Base-by-base conservation (phyloP, 441 rosid genomes). In the Rhodomyrtus psidioides region DNA sequence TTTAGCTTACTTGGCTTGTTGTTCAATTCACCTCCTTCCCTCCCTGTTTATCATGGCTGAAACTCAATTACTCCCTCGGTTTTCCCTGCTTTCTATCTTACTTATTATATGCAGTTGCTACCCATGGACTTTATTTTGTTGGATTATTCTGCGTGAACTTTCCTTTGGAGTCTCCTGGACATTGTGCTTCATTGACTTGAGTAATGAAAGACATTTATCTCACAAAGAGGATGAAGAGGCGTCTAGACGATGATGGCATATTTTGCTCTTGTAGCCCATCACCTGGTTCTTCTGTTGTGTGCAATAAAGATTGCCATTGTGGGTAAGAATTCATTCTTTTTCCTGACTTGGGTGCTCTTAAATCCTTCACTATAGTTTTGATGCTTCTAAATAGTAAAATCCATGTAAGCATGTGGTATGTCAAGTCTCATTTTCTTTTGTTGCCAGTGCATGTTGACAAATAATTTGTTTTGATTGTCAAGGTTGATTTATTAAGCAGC, bases 221-320 rank as follows among this genome's bases (percentile, higher is more conserved):
- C 82, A 92, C 97, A 9, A 97, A 95, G 94, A 95, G 79, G 94
- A 79, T 94, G 82, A 97, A 93, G 86, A 94, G 88, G 88, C 95
- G 95, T 76, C 90, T 92, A 83, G 95, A 96, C 44, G 98, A 96
- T 90, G 98, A 97, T 91, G 99, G 99, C 83, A 97, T 97, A 86
- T 97, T 97, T 91, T 97, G 99, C 90, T 94, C 99, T 85, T 97
- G 99, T 88, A 88, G 90, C 58, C 82, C 91, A 53, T 91, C 94
- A 24, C 92, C 93, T 23, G 97, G 90, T 89, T 94, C 98, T 86
- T 90, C 98, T 44, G 87, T 86, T 59, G 93, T 93, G 4, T 95
- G 99, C 83, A 97, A 91, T 30, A 93, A 94, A 92, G 97, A 96
- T 90, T 95, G 99, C 92, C 98, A 95, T 88, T 98, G 99, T 65